phyloP scores from a whole-genome alignment of 2,329 filamentous ascomycete genomes.

The Ascochyta clinopodiicola region DNA sequence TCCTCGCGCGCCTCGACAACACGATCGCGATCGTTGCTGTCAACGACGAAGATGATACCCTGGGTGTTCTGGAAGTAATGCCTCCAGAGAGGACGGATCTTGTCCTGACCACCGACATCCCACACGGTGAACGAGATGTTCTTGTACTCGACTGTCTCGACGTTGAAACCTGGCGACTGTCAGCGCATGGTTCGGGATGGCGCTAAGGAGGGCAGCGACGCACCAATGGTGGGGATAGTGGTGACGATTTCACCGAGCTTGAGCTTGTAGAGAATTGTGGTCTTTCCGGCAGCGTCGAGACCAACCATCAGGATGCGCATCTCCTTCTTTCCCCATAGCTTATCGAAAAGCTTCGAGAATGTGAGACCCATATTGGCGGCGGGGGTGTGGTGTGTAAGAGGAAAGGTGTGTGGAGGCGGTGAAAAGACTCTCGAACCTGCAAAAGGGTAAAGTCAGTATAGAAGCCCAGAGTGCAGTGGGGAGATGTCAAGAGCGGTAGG shows the following conservation, averaged over 20 bases:
- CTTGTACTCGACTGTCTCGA: slow-evolving; percentile 98
- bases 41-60: slow-evolving; percentile 97
- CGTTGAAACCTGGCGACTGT: slow-evolving; percentile 76
- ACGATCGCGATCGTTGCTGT: slow-evolving; percentile 88
- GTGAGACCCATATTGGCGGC: slow-evolving; percentile 86
- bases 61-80: slow-evolving; percentile 98
- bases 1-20: slow-evolving; percentile 94
- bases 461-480: slow-evolving; percentile 17
- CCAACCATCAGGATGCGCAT: slow-evolving; percentile 99
- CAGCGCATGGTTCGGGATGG: slow-evolving; percentile 27
- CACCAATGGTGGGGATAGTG: slow-evolving; percentile 92
- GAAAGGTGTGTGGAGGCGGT: slow-evolving; percentile 33
- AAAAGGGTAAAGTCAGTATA: slow-evolving; percentile 21
- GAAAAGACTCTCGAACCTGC: slow-evolving; percentile 49
- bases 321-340: slow-evolving; percentile 99
- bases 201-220: slow-evolving; percentile 31
- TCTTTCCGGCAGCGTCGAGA: slow-evolving; percentile 97
- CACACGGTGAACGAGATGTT: slow-evolving; percentile 99
- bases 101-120: slow-evolving; percentile 99
- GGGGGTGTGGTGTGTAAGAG: slow-evolving; percentile 35
- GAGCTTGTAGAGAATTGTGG: slow-evolving; percentile 95
- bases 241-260: slow-evolving; percentile 98
- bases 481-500: slow-evolving; percentile 13
- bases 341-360: slow-evolving; percentile 95
- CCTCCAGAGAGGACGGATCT: slow-evolving; percentile 95